A percentile compares a stretch with the other conserved stretches of the same genome.
Evolutionary conservation across 345 rosid species (phyloP).

Genomic region (Nasturtium officinale): DNA sequence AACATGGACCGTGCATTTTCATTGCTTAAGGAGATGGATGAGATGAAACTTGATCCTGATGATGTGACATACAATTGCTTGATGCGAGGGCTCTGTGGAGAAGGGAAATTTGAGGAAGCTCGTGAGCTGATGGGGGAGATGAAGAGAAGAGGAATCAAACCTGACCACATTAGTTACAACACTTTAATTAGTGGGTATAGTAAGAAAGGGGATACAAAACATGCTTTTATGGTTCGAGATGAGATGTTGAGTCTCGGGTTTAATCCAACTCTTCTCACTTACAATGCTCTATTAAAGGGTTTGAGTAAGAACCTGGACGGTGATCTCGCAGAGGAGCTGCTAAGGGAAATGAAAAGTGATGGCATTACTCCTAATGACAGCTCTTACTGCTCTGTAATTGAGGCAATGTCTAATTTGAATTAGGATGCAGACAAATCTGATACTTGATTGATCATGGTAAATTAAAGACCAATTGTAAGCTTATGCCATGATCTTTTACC

Average conservation of each 20-base stretch:
- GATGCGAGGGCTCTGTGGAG: conserved; percentile 80
- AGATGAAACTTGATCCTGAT: conserved; percentile 66
- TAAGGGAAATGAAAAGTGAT: conserved; percentile 77
- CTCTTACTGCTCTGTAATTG: conserved; percentile 68
- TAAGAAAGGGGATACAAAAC: conserved; percentile 76
- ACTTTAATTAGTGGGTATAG: conserved; percentile 89
- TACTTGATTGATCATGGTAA: conserved; percentile 19
- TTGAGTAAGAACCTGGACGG: conserved; percentile 76
- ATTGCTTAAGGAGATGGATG: conserved; percentile 73
- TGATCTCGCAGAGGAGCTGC: conserved; percentile 68
- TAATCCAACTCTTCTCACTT: conserved; percentile 79
- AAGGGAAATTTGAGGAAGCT: conserved; percentile 88
- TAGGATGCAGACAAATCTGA: conserved; percentile 7
- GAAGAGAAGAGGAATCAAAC: conserved; percentile 80
- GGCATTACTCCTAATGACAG: conserved; percentile 85
- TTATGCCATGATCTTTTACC: not conserved
- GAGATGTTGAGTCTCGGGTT: conserved; percentile 89
- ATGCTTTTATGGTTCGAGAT: conserved; percentile 73
- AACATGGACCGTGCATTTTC: conserved; percentile 68
- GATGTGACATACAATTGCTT: conserved; percentile 89
- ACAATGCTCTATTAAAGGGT: conserved; percentile 83
- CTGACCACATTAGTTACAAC: conserved; percentile 82
- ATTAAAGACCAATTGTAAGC: conserved; percentile 1
- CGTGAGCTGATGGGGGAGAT: conserved; percentile 77
- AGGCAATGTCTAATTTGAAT: conserved; percentile 51